phyloP scores from a whole-genome alignment of 371 early-diverging fungal species.

The Mucor ambiguus region DNA sequence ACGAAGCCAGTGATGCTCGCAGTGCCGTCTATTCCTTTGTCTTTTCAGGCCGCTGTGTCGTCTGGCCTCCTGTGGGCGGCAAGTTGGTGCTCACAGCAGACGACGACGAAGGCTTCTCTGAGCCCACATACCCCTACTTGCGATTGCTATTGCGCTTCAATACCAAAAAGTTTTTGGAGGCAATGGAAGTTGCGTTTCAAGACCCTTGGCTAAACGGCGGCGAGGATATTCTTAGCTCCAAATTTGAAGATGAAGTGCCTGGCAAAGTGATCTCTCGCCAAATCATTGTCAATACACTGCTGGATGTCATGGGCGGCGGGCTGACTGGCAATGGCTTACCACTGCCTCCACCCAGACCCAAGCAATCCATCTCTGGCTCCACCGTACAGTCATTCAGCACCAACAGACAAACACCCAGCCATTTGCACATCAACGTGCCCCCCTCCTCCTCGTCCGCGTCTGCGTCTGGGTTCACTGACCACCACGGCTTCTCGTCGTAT shows the following conservation, averaged over 20 bases:
- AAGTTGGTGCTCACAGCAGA: constrained; percentile 61
- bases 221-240: constrained; percentile 53
- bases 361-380: constrained; percentile 49
- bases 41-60: constrained; percentile 71
- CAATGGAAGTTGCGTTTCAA: constrained; percentile 69
- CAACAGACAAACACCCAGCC: constrained; percentile 9
- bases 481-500: constrained; percentile 12
- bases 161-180: constrained; percentile 67
- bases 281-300: constrained; percentile 72
- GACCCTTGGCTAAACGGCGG: constrained; percentile 73
- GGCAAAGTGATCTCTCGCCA: constrained; percentile 74
- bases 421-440: constrained; percentile 21
- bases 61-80: constrained; percentile 72
- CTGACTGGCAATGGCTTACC: constrained; percentile 35
- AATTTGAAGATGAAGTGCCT: constrained; percentile 59
- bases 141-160: constrained; percentile 68
- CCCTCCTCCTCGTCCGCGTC: constrained; percentile 3
- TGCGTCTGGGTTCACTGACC: not conserved
- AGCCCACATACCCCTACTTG: constrained; percentile 79
- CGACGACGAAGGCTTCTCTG: constrained; percentile 55
- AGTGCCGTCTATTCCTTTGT: constrained; percentile 80
- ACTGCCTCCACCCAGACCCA: constrained; percentile 40
- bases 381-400: constrained; percentile 42
- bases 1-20: constrained; percentile 67
- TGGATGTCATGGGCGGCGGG: constrained; percentile 61